Evolutionary conservation across 2,329 filamentous ascomycete genomes (phyloP).

Genomic region (Periconia sp.): DNA sequence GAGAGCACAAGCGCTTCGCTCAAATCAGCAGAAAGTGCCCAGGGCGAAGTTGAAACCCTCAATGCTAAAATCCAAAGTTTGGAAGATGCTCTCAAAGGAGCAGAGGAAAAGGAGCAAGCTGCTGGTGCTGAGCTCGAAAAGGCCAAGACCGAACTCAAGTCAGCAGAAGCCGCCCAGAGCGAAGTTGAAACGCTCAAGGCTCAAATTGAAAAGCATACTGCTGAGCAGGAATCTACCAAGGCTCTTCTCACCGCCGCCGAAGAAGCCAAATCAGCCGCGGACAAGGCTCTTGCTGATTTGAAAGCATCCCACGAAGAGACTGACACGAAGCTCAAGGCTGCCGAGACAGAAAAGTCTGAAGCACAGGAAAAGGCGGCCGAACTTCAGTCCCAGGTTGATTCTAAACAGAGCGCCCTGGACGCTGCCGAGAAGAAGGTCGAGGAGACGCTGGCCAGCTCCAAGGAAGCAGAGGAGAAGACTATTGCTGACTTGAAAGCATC

Average conservation of each 20-base stretch:
- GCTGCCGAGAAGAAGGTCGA: conserved; percentile 1
- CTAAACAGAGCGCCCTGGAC: conserved; percentile 4
- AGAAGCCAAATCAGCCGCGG: conserved; percentile 18
- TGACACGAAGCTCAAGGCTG: conserved; percentile 12
- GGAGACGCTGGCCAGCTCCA: conserved; percentile 1
- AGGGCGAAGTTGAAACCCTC: conserved; percentile 11
- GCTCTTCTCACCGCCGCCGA: conserved; percentile 16
- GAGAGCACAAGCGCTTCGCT: background rate
- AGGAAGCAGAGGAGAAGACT: conserved; percentile 4
- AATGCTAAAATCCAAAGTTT: conserved; percentile 26
- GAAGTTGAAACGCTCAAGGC: conserved; percentile 9
- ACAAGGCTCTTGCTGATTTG: conserved; percentile 23
- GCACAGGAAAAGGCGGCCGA: conserved; percentile 15
- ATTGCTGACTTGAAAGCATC: conserved; percentile 4
- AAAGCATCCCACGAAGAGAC: conserved; percentile 15
- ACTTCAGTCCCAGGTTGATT: conserved; percentile 12
- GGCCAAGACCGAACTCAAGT: conserved; percentile 7
- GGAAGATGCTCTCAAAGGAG: conserved; percentile 29
- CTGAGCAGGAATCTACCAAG: conserved; percentile 17
- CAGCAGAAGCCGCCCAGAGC: conserved; percentile 11
- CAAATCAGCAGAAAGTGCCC: conserved; percentile 12
- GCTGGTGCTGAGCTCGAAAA: conserved; percentile 9
- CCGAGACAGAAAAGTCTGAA: conserved; percentile 11
- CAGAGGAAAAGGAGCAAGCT: conserved; percentile 18
- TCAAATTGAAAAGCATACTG: conserved; percentile 7